Percentiles rank a stretch among this genome's conserved stretches.
phyloP scores from a whole-genome alignment of 2,329 filamentous ascomycete genomes.

The Atkinsonella texensis region DNA sequence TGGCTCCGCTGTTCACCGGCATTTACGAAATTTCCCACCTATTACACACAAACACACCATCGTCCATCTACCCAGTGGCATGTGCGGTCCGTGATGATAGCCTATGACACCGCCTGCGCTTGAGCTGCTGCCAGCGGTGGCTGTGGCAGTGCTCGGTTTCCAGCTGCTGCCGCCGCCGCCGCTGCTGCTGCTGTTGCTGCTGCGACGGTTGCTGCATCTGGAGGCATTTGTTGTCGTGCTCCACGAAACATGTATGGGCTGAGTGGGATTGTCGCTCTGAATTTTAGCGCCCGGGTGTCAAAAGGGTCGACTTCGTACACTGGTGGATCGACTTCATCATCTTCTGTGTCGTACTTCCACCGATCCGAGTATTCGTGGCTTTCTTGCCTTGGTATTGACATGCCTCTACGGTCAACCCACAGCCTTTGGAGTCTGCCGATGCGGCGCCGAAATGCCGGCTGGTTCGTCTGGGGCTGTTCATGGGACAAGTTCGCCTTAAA shows the following conservation, averaged over 20 bases:
- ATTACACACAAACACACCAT: conserved; percentile 13
- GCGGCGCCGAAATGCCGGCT: conserved; percentile 67
- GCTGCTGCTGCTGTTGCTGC: conserved; percentile 10
- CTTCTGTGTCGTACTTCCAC: conserved; percentile 82
- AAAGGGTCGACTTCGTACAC: conserved; percentile 67
- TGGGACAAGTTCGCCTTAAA: conserved; percentile 31
- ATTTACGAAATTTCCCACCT: conserved; percentile 1
- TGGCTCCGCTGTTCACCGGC: conserved; percentile 1
- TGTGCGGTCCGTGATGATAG: background rate
- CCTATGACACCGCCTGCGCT: conserved; percentile 16
- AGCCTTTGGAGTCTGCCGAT: conserved; percentile 74
- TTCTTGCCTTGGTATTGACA: conserved; percentile 35
- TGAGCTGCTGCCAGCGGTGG: conserved; percentile 10
- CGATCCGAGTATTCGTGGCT: conserved; percentile 43
- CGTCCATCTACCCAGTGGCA: background rate
- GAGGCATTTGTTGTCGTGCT: conserved; percentile 22
- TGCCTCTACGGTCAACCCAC: conserved; percentile 75
- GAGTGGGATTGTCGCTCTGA: conserved; percentile 45
- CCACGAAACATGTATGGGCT: conserved; percentile 29
- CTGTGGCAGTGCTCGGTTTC: conserved; percentile 6
- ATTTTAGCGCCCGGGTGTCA: conserved; percentile 46
- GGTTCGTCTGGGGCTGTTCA: conserved; percentile 27
- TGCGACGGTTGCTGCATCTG: conserved; percentile 15
- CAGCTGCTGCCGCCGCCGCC: conserved; percentile 10
- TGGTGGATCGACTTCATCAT: conserved; percentile 68